phyloP scores from a whole-genome alignment of 495 filamentous ascomycete species.

The Mytilinidion resinicola region DNA sequence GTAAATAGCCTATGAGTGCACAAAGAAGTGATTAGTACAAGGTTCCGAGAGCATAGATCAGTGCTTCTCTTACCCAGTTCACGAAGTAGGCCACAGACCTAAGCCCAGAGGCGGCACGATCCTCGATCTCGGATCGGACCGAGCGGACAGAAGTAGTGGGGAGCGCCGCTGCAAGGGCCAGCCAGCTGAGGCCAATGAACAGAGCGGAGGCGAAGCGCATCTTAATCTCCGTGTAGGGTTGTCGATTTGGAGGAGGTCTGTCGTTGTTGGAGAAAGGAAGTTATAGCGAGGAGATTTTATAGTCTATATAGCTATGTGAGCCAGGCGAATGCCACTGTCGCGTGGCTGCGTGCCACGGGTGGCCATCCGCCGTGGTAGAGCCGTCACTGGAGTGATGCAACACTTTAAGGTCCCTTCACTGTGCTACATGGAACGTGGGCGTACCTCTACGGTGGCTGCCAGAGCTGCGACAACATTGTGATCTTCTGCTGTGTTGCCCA shows the following conservation, averaged over 20 bases:
- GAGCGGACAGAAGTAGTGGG: slow-evolving; percentile 1
- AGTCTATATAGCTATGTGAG: background rate
- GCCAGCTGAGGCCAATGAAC: slow-evolving; percentile 4
- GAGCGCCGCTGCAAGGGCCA: slow-evolving; percentile 17
- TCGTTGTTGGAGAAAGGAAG: slow-evolving; percentile 5
- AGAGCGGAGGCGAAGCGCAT: slow-evolving; percentile 18
- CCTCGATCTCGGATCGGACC: slow-evolving; percentile 1
- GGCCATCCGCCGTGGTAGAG: too few species aligned
- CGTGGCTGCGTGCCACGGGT: too few species aligned
- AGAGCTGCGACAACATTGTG: too few species aligned
- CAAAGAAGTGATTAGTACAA: background rate
- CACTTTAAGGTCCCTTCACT: too few species aligned
- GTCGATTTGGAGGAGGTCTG: slow-evolving; percentile 2
- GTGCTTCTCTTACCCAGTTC: slow-evolving; percentile 55
- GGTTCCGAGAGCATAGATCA: background rate
- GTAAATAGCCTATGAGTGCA: slow-evolving; percentile 65
- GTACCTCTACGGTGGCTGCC: too few species aligned
- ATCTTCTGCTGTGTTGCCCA: too few species aligned
- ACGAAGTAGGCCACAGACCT: slow-evolving; percentile 81
- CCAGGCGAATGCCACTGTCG: too few species aligned
- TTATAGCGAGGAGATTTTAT: slow-evolving; percentile 8
- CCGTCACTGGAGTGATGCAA: too few species aligned
- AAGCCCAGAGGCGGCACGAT: slow-evolving; percentile 37
- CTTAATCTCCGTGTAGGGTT: background rate
- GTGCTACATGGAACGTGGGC: too few species aligned